These are phyloP conservation scores for Herpotrichia juniperi DNA, from an alignment of 2,329 filamentous ascomycete species.

Conservation along the genomic window DNA sequence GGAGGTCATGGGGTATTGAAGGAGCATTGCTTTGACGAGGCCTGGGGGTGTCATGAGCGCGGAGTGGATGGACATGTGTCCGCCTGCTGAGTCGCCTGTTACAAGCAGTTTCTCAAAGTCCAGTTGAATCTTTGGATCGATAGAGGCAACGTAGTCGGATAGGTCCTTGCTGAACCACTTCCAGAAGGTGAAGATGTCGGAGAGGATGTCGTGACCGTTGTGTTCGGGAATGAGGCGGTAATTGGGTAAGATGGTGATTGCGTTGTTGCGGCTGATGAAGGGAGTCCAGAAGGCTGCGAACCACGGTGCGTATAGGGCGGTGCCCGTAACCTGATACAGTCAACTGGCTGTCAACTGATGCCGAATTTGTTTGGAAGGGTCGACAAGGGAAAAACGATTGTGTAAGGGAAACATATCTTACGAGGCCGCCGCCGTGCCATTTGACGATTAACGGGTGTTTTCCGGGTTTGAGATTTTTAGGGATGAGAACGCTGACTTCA, in stretches of 20 bases:
- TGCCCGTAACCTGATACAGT: slow-evolving; percentile 30
- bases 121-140: slow-evolving; percentile 15
- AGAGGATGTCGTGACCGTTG: slow-evolving; percentile 53
- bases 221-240: slow-evolving; percentile 61
- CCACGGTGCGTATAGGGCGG: slow-evolving; percentile 36
- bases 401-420: slow-evolving; percentile 22
- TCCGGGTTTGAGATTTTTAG: slow-evolving; percentile 40
- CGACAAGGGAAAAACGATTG: background rate
- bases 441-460: slow-evolving; percentile 50
- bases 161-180: slow-evolving; percentile 46
- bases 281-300: slow-evolving; percentile 44
- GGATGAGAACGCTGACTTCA: slow-evolving; percentile 46
- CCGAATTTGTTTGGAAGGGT: background rate
- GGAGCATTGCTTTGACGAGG: slow-evolving; percentile 28
- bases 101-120: slow-evolving; percentile 38
- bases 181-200: slow-evolving; percentile 58
- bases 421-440: slow-evolving; percentile 54
- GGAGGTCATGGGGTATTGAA: slow-evolving; percentile 38
- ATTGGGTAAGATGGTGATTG: slow-evolving; percentile 56
- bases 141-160: slow-evolving; percentile 18
- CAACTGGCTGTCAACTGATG: slow-evolving; percentile 1
- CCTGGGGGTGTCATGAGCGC: slow-evolving; percentile 24
- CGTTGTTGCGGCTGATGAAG: slow-evolving; percentile 44
- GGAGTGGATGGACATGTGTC: slow-evolving; percentile 45
- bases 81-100: slow-evolving; percentile 47